Evolutionary conservation across 108 stramenopile species (phyloP), one percentile per base, ranked within the genome.

Genomic region (Skeletonema potamos): DNA sequence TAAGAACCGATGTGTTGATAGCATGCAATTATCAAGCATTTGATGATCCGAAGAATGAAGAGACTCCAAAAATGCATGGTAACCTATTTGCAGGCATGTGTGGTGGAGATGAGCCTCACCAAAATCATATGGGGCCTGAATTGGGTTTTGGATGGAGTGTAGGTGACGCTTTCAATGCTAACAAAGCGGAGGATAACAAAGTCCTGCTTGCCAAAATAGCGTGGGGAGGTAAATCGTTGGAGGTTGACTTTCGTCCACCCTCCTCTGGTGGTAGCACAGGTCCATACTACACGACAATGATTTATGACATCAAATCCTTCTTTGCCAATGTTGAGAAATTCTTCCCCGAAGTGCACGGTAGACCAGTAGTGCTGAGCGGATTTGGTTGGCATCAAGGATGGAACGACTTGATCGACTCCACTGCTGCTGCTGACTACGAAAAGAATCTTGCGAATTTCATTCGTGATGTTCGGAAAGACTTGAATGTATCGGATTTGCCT

Each of bases 341-440:
- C 10, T 34, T 73, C 29, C 79, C 79, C n/a, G 46, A 39, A 11
- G 65, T 73, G 15, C 41, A 55, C 5, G 3, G 9, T 12, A 24
- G 18, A 1, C 17, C 15, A 11, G 72, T 59, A 24, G 27, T 66
- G 28, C 13, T 84, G 27, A 54, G 68, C 20, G 83, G 83, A 46
- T 72, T 84, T 61, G 83, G 62, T 18, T 84, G 78, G 78, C 74
- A 74, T 1, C 83, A 84, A 33, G 83, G 78, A 17, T 84, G 83
- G 83, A 84, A 84, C 58, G 83, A 80, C 43, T 36, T 70, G 43
- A 54, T 70, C 28, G 55, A 74, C 27, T 6, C 13, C 18, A 13
- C 30, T 10, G 67, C 43, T 36, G 62, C 58, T 0, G 1, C 13
- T 0, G 83, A 84, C 27, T 84, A 84, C 54, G 74, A 66, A 36